Evolutionary conservation across 331 rosid species (phyloP), one percentile per base, ranked within the genome.

Genomic region (Acacia concinna): DNA sequence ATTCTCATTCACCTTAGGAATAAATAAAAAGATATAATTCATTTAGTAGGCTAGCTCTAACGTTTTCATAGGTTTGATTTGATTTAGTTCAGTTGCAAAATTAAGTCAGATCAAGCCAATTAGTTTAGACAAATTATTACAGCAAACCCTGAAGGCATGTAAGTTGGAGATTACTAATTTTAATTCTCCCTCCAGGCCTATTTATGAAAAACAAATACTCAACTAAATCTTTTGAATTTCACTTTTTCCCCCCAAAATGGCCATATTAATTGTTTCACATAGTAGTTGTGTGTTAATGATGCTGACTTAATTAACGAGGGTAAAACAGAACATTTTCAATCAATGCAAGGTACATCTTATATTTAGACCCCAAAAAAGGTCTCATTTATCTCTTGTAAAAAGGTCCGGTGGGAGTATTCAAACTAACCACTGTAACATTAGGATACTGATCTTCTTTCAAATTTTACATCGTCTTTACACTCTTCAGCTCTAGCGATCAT

Each of bases 401-500:
- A 8, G 13, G 12, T 52, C 17, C 28, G 28, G 7, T 0, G 1
- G 28, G 60, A 6, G 60, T 6, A 8, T 52, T 18, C 56, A 52
- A 52, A 52, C 59, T 52, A 52, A 20, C 59, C 20, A 35, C 74
- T n/a, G 68, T 21, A 38, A 73, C 65, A 68, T 68, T 34, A 21
- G 12, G 62, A 59, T 47, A 23, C n/a, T 68, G 51, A 11, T 21
- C n/a, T 54, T n/a, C n/a, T 54, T 57, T 52, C 68, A 63, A 65
- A 62, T 74, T 85, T 63, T 76, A 71, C 80, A 71, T 47, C 67
- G 73, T 79, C 85, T 82, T 75, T 86, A 78, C 81, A 74, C 80
- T 84, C 76, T 87, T 81, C 84, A 86, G 49, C 66, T 77, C 83
- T 85, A 83, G 79, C 69, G 64, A 47, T 73, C 21, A 73, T 51